Evolutionary conservation across 805 yeast genomes (phyloP), one percentile per base, ranked within the genome.

Genomic region (Candida oleophila): DNA sequence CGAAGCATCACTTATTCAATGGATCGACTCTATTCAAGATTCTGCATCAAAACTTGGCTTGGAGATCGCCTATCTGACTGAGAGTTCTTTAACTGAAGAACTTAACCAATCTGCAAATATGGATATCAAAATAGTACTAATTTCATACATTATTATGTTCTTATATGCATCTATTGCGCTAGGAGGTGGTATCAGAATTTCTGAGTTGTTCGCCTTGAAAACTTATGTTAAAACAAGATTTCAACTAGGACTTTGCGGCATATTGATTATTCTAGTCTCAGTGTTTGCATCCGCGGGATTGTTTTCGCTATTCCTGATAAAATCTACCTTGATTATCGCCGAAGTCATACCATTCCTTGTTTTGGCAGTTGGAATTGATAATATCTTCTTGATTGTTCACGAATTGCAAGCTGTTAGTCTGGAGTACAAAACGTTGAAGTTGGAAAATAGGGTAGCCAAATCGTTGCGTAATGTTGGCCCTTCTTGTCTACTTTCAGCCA

Each of bases 361-460:
- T 12, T 73, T 92, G 48, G 99, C 99, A 0, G 84, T 92, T 46
- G 99, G 99, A n/a, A 89, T 92, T 22, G 99, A 92, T 66, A 92
- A 92, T 62, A 87, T 92, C 21, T 94, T 91, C 59, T 69, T 92
- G 53, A 80, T 92, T 18, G 85, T 89, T 1, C 91, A 91, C 60
- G 96, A 90, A 57, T 71, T 88, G 41, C 41, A 48, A 16, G 41
- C 28, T 5, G 28, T 34, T 9, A 32, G 33, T 12, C 4, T 12
- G 25, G 18, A 14, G 8, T 12, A 20, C 32, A n/a, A 3, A 0
- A 52, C 56, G 28, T 49, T 51, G 35, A 56, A 78, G 0, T 64
- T 85, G 1, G 81, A 83, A 36, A 74, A 78, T 41, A 74, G 89
- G 46, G 73, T 91, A 2, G 71, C 89, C 0, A 66, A 73, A 38